These are phyloP conservation scores for Tulasnella sp. DNA, from an alignment of 768 basidiomycete genomes.

Conservation along the genomic window DNA sequence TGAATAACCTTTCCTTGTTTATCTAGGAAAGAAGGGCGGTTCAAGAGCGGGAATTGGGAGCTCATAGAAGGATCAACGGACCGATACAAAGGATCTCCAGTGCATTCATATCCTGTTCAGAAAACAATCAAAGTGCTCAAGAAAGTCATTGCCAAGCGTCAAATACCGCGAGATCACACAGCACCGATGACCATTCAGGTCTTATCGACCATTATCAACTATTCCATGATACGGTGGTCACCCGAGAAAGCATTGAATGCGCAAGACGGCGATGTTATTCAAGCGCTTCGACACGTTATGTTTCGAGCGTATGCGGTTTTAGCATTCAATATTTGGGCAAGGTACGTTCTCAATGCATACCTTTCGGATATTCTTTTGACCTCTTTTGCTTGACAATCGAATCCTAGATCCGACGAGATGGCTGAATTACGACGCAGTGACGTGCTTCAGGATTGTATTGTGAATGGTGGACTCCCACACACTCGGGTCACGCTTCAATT, in stretches of 20 bases:
- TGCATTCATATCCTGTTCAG: background rate
- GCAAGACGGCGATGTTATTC: background rate
- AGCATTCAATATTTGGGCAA: background rate
- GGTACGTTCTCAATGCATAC: background rate
- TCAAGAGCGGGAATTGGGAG: background rate
- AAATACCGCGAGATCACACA: background rate
- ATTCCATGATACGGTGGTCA: background rate
- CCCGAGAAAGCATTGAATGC: background rate
- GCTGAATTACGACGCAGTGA: background rate
- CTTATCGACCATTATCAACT: background rate
- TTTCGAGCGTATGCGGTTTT: background rate
- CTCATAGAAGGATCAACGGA: background rate
- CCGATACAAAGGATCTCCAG: background rate
- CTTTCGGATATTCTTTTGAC: background rate
- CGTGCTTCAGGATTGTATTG: background rate
- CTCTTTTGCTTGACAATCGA: background rate
- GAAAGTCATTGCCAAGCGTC: background rate
- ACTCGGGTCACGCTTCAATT: background rate
- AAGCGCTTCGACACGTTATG: background rate
- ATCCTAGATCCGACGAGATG: background rate
- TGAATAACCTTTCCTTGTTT: background rate
- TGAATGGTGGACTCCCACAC: background rate
- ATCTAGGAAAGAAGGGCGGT: background rate
- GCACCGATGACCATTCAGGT: background rate
- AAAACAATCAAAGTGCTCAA: background rate